Evolutionary conservation across 2,329 filamentous ascomycete genomes (phyloP).

Genomic region (Fusarium denticulatum): DNA sequence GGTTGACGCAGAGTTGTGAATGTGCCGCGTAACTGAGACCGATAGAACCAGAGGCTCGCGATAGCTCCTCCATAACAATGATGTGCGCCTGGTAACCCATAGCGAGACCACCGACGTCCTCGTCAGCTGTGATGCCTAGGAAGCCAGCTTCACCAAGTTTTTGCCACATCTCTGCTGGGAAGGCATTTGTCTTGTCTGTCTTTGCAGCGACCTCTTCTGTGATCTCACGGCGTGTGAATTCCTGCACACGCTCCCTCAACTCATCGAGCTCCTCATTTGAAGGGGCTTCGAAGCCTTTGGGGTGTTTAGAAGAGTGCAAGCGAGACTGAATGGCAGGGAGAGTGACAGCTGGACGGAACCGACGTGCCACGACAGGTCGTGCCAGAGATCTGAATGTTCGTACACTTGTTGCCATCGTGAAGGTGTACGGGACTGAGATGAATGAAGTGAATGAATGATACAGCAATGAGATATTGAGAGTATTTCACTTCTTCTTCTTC

Average conservation of each 20-base stretch:
- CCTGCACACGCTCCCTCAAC: conserved; percentile 83
- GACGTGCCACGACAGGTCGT: conserved; percentile 44
- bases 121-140: conserved; percentile 91
- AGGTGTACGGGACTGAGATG: neutral
- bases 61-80: conserved; percentile 94
- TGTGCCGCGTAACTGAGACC: conserved; percentile 95
- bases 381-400: conserved; percentile 51
- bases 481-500: neutral
- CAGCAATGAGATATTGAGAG: neutral
- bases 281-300: conserved; percentile 73
- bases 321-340: conserved; percentile 52
- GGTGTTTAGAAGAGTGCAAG: conserved; percentile 67
- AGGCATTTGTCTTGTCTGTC: conserved; percentile 88
- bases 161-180: conserved; percentile 90
- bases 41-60: conserved; percentile 83
- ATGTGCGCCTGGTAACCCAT: conserved; percentile 98
- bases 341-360: conserved; percentile 42
- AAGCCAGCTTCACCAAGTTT: conserved; percentile 93
- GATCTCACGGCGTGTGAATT: conserved; percentile 90
- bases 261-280: conserved; percentile 79
- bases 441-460: neutral
- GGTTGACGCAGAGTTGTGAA: conserved; percentile 95
- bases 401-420: conserved; percentile 55
- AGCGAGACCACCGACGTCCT: conserved; percentile 86
- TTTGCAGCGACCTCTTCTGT: conserved; percentile 80